phyloP scores from a whole-genome alignment of 805 yeast genomes.

The Candida morakotiae region DNA sequence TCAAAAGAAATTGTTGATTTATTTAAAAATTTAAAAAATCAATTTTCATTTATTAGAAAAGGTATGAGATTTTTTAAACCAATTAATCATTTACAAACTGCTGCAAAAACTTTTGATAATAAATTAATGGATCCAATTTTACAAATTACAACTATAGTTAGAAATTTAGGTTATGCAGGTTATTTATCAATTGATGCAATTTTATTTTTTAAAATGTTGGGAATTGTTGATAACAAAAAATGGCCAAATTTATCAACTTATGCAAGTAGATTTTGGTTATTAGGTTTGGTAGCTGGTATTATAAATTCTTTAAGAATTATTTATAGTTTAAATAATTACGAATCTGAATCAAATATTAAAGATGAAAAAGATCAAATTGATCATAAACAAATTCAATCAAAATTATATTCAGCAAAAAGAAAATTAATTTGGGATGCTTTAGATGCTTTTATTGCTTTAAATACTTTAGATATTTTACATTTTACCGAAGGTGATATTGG shows the following conservation, averaged over 20 bases:
- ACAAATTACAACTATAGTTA: constrained; percentile 49
- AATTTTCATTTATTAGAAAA: constrained; percentile 72
- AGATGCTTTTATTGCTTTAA: constrained; percentile 73
- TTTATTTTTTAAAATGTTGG: constrained; percentile 57
- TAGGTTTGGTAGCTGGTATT: constrained; percentile 63
- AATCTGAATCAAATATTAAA: constrained; percentile 3
- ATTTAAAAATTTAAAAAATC: constrained; percentile 54
- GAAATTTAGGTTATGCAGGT: constrained; percentile 58
- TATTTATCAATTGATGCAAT: constrained; percentile 63
- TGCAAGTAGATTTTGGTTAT: constrained; percentile 73
- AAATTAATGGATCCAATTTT: constrained; percentile 61
- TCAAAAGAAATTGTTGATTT: constrained; percentile 42
- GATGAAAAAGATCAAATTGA: constrained; percentile 25
- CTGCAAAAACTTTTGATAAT: constrained; percentile 63
- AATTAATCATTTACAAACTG: constrained; percentile 63
- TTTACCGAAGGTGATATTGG: constrained; percentile 80
- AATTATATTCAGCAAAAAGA: constrained; percentile 49
- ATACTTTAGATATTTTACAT: constrained; percentile 56
- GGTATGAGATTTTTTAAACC: constrained; percentile 83
- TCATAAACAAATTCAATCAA: constrained; percentile 35
- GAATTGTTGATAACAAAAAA: constrained; percentile 47
- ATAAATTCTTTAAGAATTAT: constrained; percentile 41
- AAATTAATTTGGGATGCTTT: constrained; percentile 73
- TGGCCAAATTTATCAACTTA: constrained; percentile 49
- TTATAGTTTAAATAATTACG: constrained; percentile 11